phyloP scores from a whole-genome alignment of 306 rosid genomes.

The Vigna angularis region DNA sequence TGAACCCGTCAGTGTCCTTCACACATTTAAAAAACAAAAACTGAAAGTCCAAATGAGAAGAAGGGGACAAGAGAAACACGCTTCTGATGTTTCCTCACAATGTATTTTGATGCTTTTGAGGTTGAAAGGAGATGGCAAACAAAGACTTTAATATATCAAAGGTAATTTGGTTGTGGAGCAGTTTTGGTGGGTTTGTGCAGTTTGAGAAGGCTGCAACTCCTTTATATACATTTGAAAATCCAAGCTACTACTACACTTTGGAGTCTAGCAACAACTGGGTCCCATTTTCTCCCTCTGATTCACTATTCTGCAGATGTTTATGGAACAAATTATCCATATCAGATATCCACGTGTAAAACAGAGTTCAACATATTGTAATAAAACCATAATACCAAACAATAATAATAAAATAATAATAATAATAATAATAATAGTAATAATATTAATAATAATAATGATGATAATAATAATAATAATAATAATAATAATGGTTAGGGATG shows the following conservation, averaged over 20 bases:
- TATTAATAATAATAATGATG: too few species aligned
- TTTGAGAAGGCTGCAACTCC: slow-evolving; percentile 42
- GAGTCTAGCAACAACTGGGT: slow-evolving; percentile 40
- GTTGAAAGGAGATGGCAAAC: slow-evolving; percentile 15
- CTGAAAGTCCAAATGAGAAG: background rate
- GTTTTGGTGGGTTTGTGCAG: slow-evolving; percentile 26
- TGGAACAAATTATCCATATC: too few species aligned
- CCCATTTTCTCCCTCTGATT: slow-evolving; percentile 17
- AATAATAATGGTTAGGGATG: too few species aligned
- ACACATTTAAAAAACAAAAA: slow-evolving; percentile 2
- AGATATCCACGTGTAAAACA: too few species aligned
- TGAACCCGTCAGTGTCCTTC: slow-evolving; percentile 43
- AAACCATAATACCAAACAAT: too few species aligned
- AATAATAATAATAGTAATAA: too few species aligned
- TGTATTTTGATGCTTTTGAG: slow-evolving; percentile 42
- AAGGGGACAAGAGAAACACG: slow-evolving; percentile 15
- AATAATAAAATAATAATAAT: too few species aligned
- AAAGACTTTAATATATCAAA: slow-evolving; percentile 7
- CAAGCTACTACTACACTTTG: background rate
- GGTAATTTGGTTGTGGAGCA: slow-evolving; percentile 37
- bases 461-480: too few species aligned
- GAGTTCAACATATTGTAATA: too few species aligned
- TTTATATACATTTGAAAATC: slow-evolving; percentile 51
- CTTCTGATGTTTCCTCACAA: slow-evolving; percentile 1
- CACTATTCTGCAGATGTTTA: too few species aligned